Percentiles rank a stretch among this genome's conserved stretches.
Evolutionary conservation across 2,329 filamentous ascomycete species (phyloP).

Genomic region (Fusarium luffae): DNA sequence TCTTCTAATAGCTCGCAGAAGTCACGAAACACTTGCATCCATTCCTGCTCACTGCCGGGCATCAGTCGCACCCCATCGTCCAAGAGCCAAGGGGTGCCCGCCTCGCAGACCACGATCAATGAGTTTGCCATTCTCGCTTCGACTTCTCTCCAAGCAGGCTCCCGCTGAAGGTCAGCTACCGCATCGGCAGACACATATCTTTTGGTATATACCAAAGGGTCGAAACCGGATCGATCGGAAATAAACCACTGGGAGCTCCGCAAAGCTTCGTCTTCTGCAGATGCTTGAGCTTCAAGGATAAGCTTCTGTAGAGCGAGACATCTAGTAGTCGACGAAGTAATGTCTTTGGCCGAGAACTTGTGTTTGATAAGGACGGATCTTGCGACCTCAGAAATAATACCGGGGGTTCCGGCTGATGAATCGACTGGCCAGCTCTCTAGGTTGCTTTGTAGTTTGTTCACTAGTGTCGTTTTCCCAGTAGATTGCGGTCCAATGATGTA

Average conservation of each 20-base stretch:
- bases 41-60: constrained; percentile 13
- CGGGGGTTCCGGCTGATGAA: constrained; percentile 18
- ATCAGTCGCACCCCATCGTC: constrained; percentile 34
- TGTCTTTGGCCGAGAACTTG: not conserved
- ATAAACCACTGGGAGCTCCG: constrained; percentile 49
- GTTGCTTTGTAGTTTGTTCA: constrained; percentile 47
- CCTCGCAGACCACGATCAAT: constrained; percentile 54
- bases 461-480: constrained; percentile 59
- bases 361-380: not conserved
- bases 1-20: constrained; percentile 17
- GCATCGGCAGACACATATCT: constrained; percentile 46
- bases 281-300: constrained; percentile 52
- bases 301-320: constrained; percentile 47
- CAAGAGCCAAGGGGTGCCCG: constrained; percentile 25
- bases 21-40: constrained; percentile 12
- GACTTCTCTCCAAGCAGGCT: constrained; percentile 46
- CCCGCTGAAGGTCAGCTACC: constrained; percentile 32
- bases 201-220: constrained; percentile 55
- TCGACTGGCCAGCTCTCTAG: constrained; percentile 31
- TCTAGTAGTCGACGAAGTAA: not conserved
- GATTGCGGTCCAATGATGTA: constrained; percentile 59
- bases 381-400: not conserved
- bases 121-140: constrained; percentile 48
- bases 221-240: constrained; percentile 57
- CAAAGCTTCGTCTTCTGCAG: constrained; percentile 44